Conservation (phyloP, 495 filamentous ascomycete genomes). For the Xylaria acuta region DNA sequence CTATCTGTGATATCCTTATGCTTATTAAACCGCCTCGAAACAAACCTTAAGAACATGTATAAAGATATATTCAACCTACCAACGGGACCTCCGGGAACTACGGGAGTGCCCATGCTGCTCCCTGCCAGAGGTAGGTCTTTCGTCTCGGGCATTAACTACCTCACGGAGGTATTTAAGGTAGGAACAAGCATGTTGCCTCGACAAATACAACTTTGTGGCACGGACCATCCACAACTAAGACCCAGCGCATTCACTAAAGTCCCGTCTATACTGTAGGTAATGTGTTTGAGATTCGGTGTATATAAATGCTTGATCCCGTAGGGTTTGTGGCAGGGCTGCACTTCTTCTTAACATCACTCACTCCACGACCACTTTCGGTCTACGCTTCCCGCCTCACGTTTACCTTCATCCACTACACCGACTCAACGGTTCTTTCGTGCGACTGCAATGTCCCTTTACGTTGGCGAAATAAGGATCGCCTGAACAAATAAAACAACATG, state of each 20-base stretch:
- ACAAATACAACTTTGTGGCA: neutral
- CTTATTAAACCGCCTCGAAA: neutral
- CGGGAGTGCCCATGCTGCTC: no score
- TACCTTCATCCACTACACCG: neutral
- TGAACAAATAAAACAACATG: neutral
- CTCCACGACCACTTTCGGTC: neutral
- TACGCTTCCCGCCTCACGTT: neutral
- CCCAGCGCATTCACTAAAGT: neutral
- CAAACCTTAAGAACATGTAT: neutral
- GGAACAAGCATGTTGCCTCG: neutral
- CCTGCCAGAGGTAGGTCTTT: no score
- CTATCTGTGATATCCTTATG: neutral
- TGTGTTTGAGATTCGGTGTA: neutral
- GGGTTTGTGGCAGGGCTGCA: neutral
- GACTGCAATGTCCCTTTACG: neutral
- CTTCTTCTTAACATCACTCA: neutral
- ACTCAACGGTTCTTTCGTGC: neutral
- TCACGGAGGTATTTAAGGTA: no score
- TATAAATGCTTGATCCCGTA: neutral
- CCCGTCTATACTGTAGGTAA: neutral
- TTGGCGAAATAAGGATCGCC: neutral
- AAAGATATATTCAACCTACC: neutral
- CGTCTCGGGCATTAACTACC: neutral
- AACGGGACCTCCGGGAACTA: no score
- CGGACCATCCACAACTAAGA: neutral